Base-by-base conservation (phyloP, 208 protist species). In the Wallacemonas sp. region DNA sequence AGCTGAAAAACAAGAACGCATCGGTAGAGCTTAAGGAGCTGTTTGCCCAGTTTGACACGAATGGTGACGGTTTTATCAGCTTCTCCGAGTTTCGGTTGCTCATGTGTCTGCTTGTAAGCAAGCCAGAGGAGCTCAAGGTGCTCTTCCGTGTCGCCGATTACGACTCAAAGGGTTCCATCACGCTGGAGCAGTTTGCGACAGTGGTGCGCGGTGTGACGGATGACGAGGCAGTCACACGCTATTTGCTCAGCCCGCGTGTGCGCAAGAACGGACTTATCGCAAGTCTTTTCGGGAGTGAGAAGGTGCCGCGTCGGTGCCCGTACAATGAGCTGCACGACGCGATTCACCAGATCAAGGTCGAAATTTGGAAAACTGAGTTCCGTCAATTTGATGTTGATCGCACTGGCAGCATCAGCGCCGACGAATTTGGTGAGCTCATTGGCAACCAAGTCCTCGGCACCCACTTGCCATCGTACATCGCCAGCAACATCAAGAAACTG, bases 321-420 rank as follows among this genome's bases (percentile, higher is more conserved):
- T 84, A 77, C 55, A 46, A 70, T 1, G 78, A 89, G 38, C 61
- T 96, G 27, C 26, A n/a, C 21, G 56, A 62, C n/a, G 39, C 86
- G 4, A 80, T 93, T 19, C 66, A 86, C 30, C 33, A 34, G 31
- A 66, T 96, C 41, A 79, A 84, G 14, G 62, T 70, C n/a, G 86
- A 80, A 45, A 70, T 96, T 17, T 94, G 88, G 91, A 82, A 75
- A 39, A 82, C 88, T 0, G 88, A 96, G 72, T 96, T 96, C 55
- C 72, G 75, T 11, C 86, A 88, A 41, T 79, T 79, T 53, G 91
- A 93, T 61, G 66, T 65, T 21, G 67, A 88, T 31, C 62, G 69
- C 46, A 68, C 66, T 42, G 75, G 62, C 53, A 45, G 34, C 30
- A 90, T 96, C 56, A 81, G 69, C 28, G 84, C 82, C 11, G 82